Conservation (phyloP, 139 green algal species). For the Ettlia oleoabundans region DNA sequence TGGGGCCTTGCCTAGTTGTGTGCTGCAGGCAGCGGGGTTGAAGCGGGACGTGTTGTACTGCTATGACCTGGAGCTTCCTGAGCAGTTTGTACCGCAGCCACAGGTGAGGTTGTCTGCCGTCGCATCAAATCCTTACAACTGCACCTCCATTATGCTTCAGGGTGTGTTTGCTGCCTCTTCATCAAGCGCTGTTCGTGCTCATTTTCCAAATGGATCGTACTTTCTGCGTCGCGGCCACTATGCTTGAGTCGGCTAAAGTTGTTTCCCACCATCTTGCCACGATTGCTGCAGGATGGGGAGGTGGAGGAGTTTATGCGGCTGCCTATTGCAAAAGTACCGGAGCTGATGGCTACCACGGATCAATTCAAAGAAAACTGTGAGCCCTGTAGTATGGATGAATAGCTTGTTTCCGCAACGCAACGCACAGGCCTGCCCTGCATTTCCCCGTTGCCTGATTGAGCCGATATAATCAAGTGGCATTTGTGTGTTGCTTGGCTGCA, state of each 20-base stretch:
- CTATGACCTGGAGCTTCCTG: slow-evolving; percentile 88
- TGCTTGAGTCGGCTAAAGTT: neutral
- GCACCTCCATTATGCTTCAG: neutral
- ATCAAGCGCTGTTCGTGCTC: too few relatives aligned
- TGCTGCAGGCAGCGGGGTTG: slow-evolving; percentile 51
- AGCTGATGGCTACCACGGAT: slow-evolving; percentile 57
- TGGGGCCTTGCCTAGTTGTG: too few relatives aligned
- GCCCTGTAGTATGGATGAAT: too few relatives aligned
- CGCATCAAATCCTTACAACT: too few relatives aligned
- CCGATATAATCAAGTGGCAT: too few relatives aligned
- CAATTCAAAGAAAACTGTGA: slow-evolving; percentile 97
- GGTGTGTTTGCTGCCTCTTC: too few relatives aligned
- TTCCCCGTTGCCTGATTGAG: too few relatives aligned
- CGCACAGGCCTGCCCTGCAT: too few relatives aligned
- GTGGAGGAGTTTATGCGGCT: slow-evolving; percentile 85
- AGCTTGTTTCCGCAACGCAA: too few relatives aligned
- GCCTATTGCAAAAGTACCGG: slow-evolving; percentile 71
- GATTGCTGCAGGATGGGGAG: slow-evolving; percentile 71
- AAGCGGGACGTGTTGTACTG: slow-evolving; percentile 89
- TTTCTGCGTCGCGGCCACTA: too few relatives aligned
- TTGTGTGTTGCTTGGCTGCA: too few relatives aligned
- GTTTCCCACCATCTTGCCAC: neutral
- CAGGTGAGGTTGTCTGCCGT: slow-evolving; percentile 47
- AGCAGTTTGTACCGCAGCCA: slow-evolving; percentile 80
- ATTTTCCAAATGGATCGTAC: too few relatives aligned